Base-by-base conservation (phyloP, 2,329 filamentous ascomycete species). In the Fusarium protoensiforme region DNA sequence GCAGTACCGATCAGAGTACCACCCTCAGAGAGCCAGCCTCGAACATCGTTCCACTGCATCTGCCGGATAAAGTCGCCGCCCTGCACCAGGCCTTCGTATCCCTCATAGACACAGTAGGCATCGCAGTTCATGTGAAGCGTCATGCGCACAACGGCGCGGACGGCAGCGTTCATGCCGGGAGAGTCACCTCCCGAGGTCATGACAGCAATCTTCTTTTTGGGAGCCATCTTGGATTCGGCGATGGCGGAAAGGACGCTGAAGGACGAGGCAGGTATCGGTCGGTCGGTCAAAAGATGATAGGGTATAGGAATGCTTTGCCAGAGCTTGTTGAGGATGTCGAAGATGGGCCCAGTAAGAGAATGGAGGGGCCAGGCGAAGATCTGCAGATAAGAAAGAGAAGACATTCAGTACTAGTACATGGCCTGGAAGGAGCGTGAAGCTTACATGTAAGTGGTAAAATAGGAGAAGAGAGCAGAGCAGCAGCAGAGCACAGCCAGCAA, bases 1-100 rank as follows among this genome's bases (percentile, higher is more conserved):
- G 96, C 96, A 43, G 96, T 98, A 71, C 96, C 96, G 80, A 99
- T 98, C 71, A 98, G 89, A 18, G 96, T 99, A 72, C 96, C 96
- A 72, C 96, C 96, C 81, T 97, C 95, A 35, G 94, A 96, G 62
- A 98, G 89, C 88, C 93, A 99, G 78, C 96, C 96, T 78, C 96
- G 92, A 65, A 99, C 96, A 80, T 98, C 95, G 74, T 97, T 90
- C 96, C 96, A 98, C 59, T 90, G 85, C 90, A 97, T 94, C 84
- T 94, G 90, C 78, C 90, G 91, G 84, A 99, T 98, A 85, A 96
- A 91, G 80, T 95, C 89, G 54, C 94, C 95, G 77, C 96, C 96
- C 75, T 93, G 90, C 31, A 99, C 96, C 62, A 99, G 88, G 46
- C 96, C 96, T 80, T 98, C 95, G 85, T 99, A 99, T 69, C 96